Evolutionary conservation across 2,329 filamentous ascomycete species (phyloP).

Genomic region (Monosporascus ibericus): DNA sequence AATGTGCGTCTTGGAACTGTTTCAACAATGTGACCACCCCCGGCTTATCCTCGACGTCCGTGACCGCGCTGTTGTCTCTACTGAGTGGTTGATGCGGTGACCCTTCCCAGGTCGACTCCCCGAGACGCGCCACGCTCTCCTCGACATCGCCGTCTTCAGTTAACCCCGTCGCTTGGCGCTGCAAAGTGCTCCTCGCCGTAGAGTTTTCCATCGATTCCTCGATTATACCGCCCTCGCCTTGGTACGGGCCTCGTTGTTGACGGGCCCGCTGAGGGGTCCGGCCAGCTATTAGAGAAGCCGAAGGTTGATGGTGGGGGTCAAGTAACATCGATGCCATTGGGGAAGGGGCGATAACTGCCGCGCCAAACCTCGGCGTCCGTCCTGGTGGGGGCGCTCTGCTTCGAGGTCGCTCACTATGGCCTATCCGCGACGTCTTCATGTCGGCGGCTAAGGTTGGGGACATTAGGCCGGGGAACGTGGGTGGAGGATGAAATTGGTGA

Average conservation of each 20-base stretch:
- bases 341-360: constrained; percentile 44
- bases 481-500: constrained; percentile 67
- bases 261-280: constrained; percentile 43
- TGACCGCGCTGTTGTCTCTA: constrained; percentile 43
- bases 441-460: constrained; percentile 54
- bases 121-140: constrained; percentile 44
- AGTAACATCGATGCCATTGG: constrained; percentile 69
- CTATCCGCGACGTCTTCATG: constrained; percentile 45
- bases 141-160: constrained; percentile 57
- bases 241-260: constrained; percentile 38
- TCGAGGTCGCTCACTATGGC: constrained; percentile 38
- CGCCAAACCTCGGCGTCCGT: constrained; percentile 38
- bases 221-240: constrained; percentile 44
- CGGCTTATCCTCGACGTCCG: constrained; percentile 40
- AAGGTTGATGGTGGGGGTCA: constrained; percentile 70
- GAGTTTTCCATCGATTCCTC: constrained; percentile 50
- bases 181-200: constrained; percentile 29
- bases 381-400: constrained; percentile 31
- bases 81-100: constrained; percentile 45
- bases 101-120: constrained; percentile 55
- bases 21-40: constrained; percentile 54
- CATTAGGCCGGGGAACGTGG: constrained; percentile 65
- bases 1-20: constrained; percentile 52
- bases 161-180: constrained; percentile 35
- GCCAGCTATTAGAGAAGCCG: constrained; percentile 36